A percentile compares a stretch with the other conserved stretches of the same genome.
Conservation (phyloP, 2,329 filamentous ascomycete species). For the Arthrinium puccinioides region DNA sequence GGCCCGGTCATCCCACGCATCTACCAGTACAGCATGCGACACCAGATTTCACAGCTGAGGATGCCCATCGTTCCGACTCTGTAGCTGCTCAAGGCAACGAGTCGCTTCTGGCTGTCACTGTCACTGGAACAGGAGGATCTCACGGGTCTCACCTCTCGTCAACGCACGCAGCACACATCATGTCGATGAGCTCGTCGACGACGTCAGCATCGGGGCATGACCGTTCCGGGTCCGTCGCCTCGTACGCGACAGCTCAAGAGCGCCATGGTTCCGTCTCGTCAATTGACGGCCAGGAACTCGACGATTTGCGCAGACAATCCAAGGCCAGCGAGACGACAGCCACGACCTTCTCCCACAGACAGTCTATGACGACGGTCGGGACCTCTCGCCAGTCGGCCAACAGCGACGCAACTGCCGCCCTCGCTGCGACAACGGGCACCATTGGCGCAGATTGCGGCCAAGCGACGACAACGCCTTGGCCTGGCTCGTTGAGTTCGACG, state of each 20-base stretch:
- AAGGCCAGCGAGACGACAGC: constrained; percentile 9
- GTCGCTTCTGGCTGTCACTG: too few relatives aligned
- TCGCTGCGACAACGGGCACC: constrained; percentile 4
- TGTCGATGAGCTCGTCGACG: too few relatives aligned
- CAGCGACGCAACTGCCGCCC: constrained; percentile 10
- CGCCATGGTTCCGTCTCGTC: not conserved
- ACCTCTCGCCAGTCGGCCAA: constrained; percentile 10
- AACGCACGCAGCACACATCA: too few relatives aligned
- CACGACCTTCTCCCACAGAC: constrained; percentile 9
- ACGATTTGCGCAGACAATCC: constrained; percentile 9
- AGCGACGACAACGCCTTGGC: not conserved
- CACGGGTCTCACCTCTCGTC: too few relatives aligned
- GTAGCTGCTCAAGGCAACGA: too few relatives aligned
- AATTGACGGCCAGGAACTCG: not conserved
- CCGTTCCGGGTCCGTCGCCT: constrained; percentile 4
- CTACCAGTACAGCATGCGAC: too few relatives aligned
- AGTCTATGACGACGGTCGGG: constrained; percentile 9
- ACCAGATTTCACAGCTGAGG: too few relatives aligned
- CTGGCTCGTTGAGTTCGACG: too few relatives aligned
- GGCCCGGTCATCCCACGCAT: constrained; percentile 5
- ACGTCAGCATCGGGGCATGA: too few relatives aligned
- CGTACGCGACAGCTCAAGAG: constrained; percentile 5
- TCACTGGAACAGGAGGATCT: too few relatives aligned
- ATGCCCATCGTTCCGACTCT: too few relatives aligned
- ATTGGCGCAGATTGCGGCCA: not conserved